phyloP scores from a whole-genome alignment of 306 rosid species.

The Vicia sativa region DNA sequence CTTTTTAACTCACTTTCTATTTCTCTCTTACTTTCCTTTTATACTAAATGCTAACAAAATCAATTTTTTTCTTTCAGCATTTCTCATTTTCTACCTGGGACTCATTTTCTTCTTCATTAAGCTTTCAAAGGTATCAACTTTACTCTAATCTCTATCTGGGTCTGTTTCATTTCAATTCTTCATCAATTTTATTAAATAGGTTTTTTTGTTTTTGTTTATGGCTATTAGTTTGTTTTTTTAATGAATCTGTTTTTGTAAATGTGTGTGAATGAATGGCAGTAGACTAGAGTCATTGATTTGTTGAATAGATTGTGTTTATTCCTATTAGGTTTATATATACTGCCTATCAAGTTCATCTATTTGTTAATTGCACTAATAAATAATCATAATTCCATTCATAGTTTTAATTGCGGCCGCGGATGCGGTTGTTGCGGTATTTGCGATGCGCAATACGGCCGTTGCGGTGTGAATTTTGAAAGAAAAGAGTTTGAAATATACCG shows the following conservation, averaged over 20 bases:
- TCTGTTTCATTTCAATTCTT: constrained; percentile 37
- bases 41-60: constrained; percentile 14
- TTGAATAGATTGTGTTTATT: constrained; percentile 23
- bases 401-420: too few species aligned
- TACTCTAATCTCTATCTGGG: constrained; percentile 34
- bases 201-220: constrained; percentile 14
- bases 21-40: neutral
- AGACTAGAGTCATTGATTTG: constrained; percentile 23
- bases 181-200: neutral
- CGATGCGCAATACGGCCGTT: too few species aligned
- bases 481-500: too few species aligned
- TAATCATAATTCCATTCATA: neutral
- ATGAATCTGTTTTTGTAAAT: constrained; percentile 10
- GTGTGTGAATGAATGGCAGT: neutral
- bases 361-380: constrained; percentile 16
- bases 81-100: constrained; percentile 15
- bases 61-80: neutral
- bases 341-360: neutral
- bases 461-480: too few species aligned
- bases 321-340: neutral
- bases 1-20: neutral
- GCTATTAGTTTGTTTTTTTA: neutral
- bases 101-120: constrained; percentile 21
- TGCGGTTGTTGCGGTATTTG: too few species aligned
- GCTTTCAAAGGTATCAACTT: constrained; percentile 41